phyloP scores from a whole-genome alignment of 2,329 filamentous ascomycete genomes.

The Aspergillus pseudoglaucus region DNA sequence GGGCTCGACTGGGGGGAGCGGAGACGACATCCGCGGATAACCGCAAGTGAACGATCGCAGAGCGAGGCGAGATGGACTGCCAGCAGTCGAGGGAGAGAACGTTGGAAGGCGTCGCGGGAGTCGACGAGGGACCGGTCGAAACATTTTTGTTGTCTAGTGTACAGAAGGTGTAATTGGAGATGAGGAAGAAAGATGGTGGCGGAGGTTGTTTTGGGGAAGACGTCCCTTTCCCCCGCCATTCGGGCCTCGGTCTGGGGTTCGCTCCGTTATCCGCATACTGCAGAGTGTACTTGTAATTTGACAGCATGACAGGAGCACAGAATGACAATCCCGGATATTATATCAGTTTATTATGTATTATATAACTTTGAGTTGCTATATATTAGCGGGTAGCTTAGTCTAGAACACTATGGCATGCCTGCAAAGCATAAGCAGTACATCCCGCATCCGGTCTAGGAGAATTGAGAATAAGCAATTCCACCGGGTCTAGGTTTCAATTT shows the following conservation, averaged over 20 bases:
- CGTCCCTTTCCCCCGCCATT: constrained; percentile 1
- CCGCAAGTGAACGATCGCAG: constrained; percentile 31
- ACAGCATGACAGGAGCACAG: too few relatives aligned
- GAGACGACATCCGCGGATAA: constrained; percentile 46
- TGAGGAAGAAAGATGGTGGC: not conserved
- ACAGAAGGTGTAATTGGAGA: not conserved
- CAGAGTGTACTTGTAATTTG: too few relatives aligned
- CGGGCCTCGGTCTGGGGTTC: not conserved
- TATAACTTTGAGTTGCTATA: too few relatives aligned
- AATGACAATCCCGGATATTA: too few relatives aligned
- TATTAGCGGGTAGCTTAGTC: too few relatives aligned
- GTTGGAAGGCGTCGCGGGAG: constrained; percentile 26
- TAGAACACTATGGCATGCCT: too few relatives aligned
- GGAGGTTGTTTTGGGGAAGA: not conserved
- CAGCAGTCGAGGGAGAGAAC: constrained; percentile 11
- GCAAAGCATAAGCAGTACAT: too few relatives aligned
- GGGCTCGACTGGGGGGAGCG: constrained; percentile 49
- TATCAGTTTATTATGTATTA: too few relatives aligned
- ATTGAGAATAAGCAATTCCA: too few relatives aligned
- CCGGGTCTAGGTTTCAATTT: too few relatives aligned
- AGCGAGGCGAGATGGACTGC: constrained; percentile 19
- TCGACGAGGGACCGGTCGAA: constrained; percentile 31
- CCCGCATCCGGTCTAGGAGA: too few relatives aligned
- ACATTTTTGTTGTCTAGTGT: constrained; percentile 17
- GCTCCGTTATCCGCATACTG: not conserved